A percentile compares a stretch with the other conserved stretches of the same genome.
Evolutionary conservation across 169 alveolate genomes (phyloP).

Genomic region (Miamiensis avidus): DNA sequence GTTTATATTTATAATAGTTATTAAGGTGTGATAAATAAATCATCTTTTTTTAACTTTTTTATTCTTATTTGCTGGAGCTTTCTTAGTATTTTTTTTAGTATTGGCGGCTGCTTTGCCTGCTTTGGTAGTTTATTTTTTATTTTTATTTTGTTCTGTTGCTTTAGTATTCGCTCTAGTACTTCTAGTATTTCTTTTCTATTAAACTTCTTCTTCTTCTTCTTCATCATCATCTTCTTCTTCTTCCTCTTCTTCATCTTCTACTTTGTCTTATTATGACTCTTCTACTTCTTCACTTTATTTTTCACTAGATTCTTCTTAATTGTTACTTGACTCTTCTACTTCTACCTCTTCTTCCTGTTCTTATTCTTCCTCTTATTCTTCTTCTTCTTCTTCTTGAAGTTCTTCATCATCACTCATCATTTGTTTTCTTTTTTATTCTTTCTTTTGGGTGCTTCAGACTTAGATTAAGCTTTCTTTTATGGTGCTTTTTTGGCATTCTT

Average conservation of each 20-base stretch:
- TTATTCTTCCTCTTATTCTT: not conserved
- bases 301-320: not conserved
- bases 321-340: not conserved
- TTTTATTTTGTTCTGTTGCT: no score
- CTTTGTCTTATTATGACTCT: not conserved
- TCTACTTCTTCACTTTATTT: not conserved
- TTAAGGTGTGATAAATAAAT: no score
- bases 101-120: no score
- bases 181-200: not conserved
- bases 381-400: slow-evolving; percentile 5
- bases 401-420: not conserved
- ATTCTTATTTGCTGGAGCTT: no score
- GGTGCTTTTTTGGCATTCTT: not conserved
- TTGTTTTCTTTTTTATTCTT: not conserved
- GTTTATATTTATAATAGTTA: no score
- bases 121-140: no score
- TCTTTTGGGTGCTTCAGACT: not conserved
- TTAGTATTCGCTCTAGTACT: not conserved
- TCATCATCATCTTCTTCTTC: slow-evolving; percentile 15
- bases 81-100: no score
- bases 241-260: not conserved
- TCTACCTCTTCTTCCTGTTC: slow-evolving; percentile 2
- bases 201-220: slow-evolving; percentile 1
- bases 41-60: no score
- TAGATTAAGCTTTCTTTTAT: not conserved